These are phyloP conservation scores for Oryza glumipatula DNA, from an alignment of 176 grass and related monocot species.

Conservation along the genomic window DNA sequence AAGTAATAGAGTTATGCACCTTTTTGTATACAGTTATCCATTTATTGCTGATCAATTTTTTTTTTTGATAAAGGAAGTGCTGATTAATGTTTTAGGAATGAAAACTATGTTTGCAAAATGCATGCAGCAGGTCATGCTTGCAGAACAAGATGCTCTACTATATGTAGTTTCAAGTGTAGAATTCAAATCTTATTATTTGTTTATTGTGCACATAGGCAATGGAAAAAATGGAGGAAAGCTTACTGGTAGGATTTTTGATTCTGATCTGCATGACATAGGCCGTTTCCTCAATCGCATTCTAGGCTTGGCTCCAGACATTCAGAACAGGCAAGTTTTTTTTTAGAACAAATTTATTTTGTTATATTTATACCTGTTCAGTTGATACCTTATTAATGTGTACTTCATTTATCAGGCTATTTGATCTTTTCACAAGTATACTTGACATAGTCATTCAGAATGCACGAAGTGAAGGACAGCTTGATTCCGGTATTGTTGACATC, in stretches of 20 bases:
- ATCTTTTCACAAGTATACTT: constrained; percentile 83
- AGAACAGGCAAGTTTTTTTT: constrained; percentile 67
- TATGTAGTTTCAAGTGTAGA: constrained; percentile 22
- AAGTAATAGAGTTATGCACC: neutral
- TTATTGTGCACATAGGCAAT: constrained; percentile 52
- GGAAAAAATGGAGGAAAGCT: constrained; percentile 76
- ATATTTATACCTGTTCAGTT: neutral
- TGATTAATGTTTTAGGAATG: neutral
- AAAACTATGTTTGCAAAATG: constrained; percentile 6
- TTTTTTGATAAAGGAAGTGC: neutral
- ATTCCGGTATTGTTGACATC: constrained; percentile 97
- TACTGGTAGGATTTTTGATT: constrained; percentile 86
- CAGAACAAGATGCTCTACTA: constrained; percentile 13
- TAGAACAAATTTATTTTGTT: constrained; percentile 24
- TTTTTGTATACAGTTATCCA: neutral
- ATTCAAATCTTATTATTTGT: constrained; percentile 4
- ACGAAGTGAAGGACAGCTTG: constrained; percentile 85
- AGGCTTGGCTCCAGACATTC: constrained; percentile 86
- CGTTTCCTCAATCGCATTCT: constrained; percentile 96
- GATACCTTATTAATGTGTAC: constrained; percentile 13
- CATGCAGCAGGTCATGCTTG: neutral
- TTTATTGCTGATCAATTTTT: neutral
- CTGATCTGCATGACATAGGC: constrained; percentile 88
- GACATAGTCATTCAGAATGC: constrained; percentile 81
- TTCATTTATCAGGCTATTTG: constrained; percentile 76